Percentiles rank a stretch among this genome's conserved stretches.
phyloP scores from a whole-genome alignment of 345 rosid species.

The Microthlaspi erraticum region DNA sequence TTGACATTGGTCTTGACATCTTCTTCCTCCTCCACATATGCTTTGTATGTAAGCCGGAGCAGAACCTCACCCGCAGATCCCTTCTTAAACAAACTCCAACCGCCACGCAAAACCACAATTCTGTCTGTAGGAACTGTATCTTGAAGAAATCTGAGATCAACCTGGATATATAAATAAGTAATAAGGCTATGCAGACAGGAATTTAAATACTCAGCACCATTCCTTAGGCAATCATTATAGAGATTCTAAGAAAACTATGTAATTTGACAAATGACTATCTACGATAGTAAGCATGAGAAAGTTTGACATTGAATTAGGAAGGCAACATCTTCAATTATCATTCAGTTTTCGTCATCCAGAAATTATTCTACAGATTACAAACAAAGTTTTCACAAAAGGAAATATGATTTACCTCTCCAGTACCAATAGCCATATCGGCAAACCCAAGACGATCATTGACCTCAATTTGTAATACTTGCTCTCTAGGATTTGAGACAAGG shows the following conservation, averaged over 20 bases:
- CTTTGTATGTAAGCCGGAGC: slow-evolving; percentile 93
- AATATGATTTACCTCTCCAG: slow-evolving; percentile 71
- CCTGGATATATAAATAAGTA: slow-evolving; percentile 54
- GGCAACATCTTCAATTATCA: slow-evolving; percentile 14
- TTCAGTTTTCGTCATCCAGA: slow-evolving; percentile 8
- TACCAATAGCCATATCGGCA: slow-evolving; percentile 72
- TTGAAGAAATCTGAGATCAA: slow-evolving; percentile 75
- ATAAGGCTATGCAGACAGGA: slow-evolving; percentile 22
- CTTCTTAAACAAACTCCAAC: slow-evolving; percentile 79
- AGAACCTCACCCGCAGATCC: slow-evolving; percentile 82
- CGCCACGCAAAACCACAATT: slow-evolving; percentile 70
- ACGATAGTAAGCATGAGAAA: background rate
- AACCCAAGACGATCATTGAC: slow-evolving; percentile 93
- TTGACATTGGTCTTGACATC: slow-evolving; percentile 62
- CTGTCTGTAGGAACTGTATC: slow-evolving; percentile 96
- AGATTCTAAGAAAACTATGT: slow-evolving; percentile 12
- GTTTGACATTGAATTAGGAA: slow-evolving; percentile 6
- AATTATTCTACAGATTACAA: slow-evolving; percentile 2
- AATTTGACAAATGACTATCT: no score
- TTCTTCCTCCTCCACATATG: slow-evolving; percentile 97
- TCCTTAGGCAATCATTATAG: background rate
- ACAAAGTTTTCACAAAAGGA: background rate
- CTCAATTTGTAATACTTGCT: slow-evolving; percentile 74
- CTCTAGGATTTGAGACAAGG: slow-evolving; percentile 89
- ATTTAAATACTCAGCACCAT: background rate